Conservation (phyloP, 73 alveolate species). For the Tetrahymena thermophila region DNA sequence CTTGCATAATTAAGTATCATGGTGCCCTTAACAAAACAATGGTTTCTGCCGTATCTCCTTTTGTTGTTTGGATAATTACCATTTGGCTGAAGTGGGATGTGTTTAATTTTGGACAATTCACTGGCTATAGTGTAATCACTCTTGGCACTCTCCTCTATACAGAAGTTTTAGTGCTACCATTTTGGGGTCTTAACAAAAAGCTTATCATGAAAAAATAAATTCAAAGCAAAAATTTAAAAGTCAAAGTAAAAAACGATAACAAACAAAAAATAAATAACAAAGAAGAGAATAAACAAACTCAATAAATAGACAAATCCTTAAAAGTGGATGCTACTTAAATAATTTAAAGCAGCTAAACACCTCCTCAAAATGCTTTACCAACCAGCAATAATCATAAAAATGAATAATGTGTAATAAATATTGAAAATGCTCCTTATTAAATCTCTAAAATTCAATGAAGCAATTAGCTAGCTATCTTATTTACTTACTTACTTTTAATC, state of each 20-base stretch:
- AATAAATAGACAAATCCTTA: too few relatives aligned
- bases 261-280: neutral
- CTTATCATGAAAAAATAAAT: neutral
- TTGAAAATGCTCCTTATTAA: neutral
- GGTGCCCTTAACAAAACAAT: neutral
- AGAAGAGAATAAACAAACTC: neutral
- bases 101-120: neutral
- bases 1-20: neutral
- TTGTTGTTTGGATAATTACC: neutral
- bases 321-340: too few relatives aligned
- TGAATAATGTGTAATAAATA: too few relatives aligned
- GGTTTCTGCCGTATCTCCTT: neutral
- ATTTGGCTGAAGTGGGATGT: neutral
- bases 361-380: neutral
- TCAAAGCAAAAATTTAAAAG: neutral
- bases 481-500: too few relatives aligned
- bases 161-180: neutral
- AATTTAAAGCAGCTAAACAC: neutral
- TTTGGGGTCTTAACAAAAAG: neutral
- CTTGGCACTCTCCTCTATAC: neutral
- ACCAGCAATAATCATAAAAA: too few relatives aligned
- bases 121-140: neutral
- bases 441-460: neutral
- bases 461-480: too few relatives aligned
- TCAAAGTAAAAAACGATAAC: neutral